Conservation (phyloP, 192 early-diverging fungal species). For the Glomus cerebriforme region DNA sequence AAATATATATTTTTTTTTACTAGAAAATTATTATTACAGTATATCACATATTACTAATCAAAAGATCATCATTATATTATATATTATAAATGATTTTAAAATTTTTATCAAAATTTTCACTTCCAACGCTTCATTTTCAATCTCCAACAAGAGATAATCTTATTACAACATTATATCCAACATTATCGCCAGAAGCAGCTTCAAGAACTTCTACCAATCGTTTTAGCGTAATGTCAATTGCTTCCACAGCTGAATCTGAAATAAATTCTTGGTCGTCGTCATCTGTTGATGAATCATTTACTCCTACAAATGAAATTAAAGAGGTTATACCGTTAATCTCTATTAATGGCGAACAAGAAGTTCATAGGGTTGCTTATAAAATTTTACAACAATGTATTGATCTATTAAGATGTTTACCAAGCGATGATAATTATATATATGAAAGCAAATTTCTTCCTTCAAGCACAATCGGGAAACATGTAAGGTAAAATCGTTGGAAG, state of each 20-base stretch:
- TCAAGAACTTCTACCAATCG: neutral
- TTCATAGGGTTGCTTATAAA: slow-evolving; percentile 19
- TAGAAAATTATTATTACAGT: too few species aligned
- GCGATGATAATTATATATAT: slow-evolving; percentile 12
- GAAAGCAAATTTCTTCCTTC: slow-evolving; percentile 21
- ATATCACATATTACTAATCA: too few species aligned
- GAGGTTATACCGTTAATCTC: slow-evolving; percentile 12
- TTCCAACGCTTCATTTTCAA: neutral
- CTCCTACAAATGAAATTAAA: neutral
- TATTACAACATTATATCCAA: neutral
- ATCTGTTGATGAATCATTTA: neutral
- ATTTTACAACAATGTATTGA: slow-evolving; percentile 29
- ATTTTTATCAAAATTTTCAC: neutral
- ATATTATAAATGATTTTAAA: neutral
- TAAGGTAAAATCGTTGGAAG: slow-evolving; percentile 1
- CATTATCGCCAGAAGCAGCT: slow-evolving; percentile 1
- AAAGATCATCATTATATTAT: neutral
- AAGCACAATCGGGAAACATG: slow-evolving; percentile 30
- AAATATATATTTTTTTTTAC: neutral
- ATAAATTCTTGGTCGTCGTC: slow-evolving; percentile 1
- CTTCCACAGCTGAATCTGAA: neutral
- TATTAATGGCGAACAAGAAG: slow-evolving; percentile 15
- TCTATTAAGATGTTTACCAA: slow-evolving; percentile 8
- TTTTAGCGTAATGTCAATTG: neutral
- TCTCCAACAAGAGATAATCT: neutral